Base-by-base conservation (phyloP, 2,329 filamentous ascomycete species). In the Tolypocladium amazonense region DNA sequence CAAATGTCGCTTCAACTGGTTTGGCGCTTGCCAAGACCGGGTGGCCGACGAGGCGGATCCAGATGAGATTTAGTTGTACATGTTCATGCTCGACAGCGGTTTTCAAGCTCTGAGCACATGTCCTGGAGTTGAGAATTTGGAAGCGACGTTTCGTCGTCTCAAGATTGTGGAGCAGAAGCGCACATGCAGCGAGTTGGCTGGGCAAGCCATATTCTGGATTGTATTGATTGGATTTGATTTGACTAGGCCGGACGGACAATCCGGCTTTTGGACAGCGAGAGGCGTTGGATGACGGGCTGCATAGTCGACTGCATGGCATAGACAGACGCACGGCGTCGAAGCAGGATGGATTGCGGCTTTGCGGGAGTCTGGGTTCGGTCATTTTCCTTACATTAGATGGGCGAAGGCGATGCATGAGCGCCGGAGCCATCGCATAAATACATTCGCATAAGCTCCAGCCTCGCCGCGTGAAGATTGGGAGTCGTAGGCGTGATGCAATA, bases 21-120 rank as follows among this genome's bases (percentile, higher is more conserved):
- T 79, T 27, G 76, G 77, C 2, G 60, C 70, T 35, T 80, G 78
- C 61, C 74, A 73, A 57, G 70, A 75, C 41, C 74, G 74, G 72
- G 67, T 67, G 12, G 62, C 56, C 11, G 63, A 65, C 2, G 67
- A 66, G 7, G 59, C 65, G 27, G 65, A 66, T 23, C 67, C 67
- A n/a, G 71, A 72, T 38, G 71, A 73, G 63, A 72, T 75, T 56
- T 72, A 66, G 57, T 45, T 57, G 41, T 25, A 18, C 15, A 12
- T n/a, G 15, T 6, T 33, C 14, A 43, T 39, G 54, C 23, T 25
- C 23, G 8, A 37, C 35, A 20, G 35, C 37, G 18, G 12, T 54
- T 37, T 33, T 52, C 20, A 20, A 52, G n/a, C 27, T 52, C 30
- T 20, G 15, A 27, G 5, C 47, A 15, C 20, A 33, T 33, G 14